phyloP scores from a whole-genome alignment of 140 eudicot genomes.

The Flaveria floridana region DNA sequence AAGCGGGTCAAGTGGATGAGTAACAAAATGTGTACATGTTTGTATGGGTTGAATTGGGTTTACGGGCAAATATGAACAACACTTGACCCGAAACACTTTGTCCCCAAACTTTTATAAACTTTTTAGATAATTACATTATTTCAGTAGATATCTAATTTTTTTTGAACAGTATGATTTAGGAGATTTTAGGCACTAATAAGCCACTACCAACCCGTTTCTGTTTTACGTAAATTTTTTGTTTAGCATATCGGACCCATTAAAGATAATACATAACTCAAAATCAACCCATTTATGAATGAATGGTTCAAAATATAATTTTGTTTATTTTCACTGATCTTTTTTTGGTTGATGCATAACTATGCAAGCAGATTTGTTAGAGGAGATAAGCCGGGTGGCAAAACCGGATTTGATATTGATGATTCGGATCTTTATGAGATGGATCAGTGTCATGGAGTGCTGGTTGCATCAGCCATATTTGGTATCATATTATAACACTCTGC shows the following conservation, averaged over 20 bases:
- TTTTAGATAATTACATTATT: neutral
- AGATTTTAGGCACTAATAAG: neutral
- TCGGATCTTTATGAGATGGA: constrained; percentile 81
- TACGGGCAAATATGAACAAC: constrained; percentile 1
- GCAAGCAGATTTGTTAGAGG: constrained; percentile 70
- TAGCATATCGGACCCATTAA: neutral
- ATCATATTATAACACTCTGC: constrained; percentile 25
- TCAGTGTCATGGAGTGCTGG: constrained; percentile 64
- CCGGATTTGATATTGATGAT: constrained; percentile 79
- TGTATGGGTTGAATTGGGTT: neutral
- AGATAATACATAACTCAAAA: constrained; percentile 2
- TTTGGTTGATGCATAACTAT: constrained; percentile 17
- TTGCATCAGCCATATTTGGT: constrained; percentile 94
- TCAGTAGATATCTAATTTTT: neutral
- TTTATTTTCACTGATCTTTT: constrained; percentile 5
- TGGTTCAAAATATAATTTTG: neutral
- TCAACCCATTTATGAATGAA: neutral
- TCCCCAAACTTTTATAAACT: neutral
- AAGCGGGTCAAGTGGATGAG: neutral
- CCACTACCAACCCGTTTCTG: neutral
- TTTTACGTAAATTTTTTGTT: neutral
- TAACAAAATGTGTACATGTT: neutral
- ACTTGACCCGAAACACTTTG: neutral
- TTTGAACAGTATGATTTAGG: neutral
- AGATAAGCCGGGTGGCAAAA: constrained; percentile 55